Base-by-base conservation (phyloP, 2,329 filamentous ascomycete species). In the Lachnellula willkommii region DNA sequence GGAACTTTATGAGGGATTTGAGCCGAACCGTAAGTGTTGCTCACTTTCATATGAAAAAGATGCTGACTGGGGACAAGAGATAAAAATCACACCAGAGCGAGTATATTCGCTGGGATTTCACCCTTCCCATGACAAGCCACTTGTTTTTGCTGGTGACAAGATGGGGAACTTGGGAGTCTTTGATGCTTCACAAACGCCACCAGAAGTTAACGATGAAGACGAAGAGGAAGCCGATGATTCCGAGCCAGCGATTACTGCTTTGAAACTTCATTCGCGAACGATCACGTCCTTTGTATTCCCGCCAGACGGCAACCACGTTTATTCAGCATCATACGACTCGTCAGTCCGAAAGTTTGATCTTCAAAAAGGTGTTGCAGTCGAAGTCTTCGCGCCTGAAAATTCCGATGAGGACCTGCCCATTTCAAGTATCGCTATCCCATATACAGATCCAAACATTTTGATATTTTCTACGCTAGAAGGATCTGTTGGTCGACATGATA, bases 61-160 rank as follows among this genome's bases (percentile, higher is more conserved):
- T 39, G 15, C 45, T 40, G 14, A 57, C 54, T 55, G 28, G 22
- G 7, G 35, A 24, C 1, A 63, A 90, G 89, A 89, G 52, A 94
- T 96, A 66, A 97, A 96, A 69, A 86, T 96, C 49, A 93, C 89
- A 0, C 92, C 91, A 0, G 90, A 96, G 63, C 77, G 93, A 52
- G 81, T 95, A 14, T 99, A 97, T 68, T 81, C 89, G 0, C 83
- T 97, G 65, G 85, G 87, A 0, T 93, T 99, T 64, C 94, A 99
- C 66, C 94, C 94, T 0, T 92, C 85, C 0, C 78, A 85, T 56
- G 84, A 92, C 2, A 97, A 97, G 66, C 85, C 92, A 0, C 77
- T 99, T 2, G 80, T 97, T 1, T 95, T 99, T 68, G 93, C 93
- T 0, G 93, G 93, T 11, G 94, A 99, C 67, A 99, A 99, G 70